These are phyloP conservation scores for Actinomucor elegans DNA, from an alignment of 371 early-diverging fungal genomes.

Conservation along the genomic window DNA sequence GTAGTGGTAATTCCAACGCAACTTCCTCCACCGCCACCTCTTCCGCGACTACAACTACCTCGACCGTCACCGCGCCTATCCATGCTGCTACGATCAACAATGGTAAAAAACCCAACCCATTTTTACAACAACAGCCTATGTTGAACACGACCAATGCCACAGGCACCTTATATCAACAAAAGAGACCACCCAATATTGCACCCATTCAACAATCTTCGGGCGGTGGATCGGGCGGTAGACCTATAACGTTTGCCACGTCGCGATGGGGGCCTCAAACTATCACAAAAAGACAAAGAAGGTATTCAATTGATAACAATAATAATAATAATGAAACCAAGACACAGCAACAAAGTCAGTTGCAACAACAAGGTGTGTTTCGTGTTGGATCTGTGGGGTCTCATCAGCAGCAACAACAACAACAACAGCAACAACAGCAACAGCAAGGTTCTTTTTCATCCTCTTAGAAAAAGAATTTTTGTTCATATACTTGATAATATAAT, in stretches of 20 bases:
- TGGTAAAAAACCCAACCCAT: slow-evolving; percentile 14
- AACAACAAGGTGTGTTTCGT: slow-evolving; percentile 3
- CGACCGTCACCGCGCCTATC: background rate
- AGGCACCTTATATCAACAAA: background rate
- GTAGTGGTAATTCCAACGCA: slow-evolving; percentile 25
- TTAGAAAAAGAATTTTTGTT: too few relatives aligned
- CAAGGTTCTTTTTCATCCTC: too few relatives aligned
- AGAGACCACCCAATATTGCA: slow-evolving; percentile 4
- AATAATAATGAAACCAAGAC: slow-evolving; percentile 3
- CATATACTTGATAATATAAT: too few relatives aligned
- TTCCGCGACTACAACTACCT: background rate
- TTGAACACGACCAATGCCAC: background rate
- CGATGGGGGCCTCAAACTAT: slow-evolving; percentile 27
- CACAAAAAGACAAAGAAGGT: slow-evolving; percentile 39
- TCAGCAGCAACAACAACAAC: slow-evolving; percentile 8
- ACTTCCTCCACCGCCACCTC: background rate
- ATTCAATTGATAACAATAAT: slow-evolving; percentile 23
- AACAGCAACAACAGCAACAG: slow-evolving; percentile 6
- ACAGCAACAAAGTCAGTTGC: slow-evolving; percentile 3
- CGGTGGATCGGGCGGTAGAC: slow-evolving; percentile 16
- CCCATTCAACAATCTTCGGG: slow-evolving; percentile 1
- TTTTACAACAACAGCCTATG: slow-evolving; percentile 6
- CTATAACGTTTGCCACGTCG: slow-evolving; percentile 34
- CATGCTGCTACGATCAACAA: background rate
- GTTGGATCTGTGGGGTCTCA: slow-evolving; percentile 1